Conservation (phyloP, 1,284 basidiomycete genomes). For the Marasmius oreades region DNA sequence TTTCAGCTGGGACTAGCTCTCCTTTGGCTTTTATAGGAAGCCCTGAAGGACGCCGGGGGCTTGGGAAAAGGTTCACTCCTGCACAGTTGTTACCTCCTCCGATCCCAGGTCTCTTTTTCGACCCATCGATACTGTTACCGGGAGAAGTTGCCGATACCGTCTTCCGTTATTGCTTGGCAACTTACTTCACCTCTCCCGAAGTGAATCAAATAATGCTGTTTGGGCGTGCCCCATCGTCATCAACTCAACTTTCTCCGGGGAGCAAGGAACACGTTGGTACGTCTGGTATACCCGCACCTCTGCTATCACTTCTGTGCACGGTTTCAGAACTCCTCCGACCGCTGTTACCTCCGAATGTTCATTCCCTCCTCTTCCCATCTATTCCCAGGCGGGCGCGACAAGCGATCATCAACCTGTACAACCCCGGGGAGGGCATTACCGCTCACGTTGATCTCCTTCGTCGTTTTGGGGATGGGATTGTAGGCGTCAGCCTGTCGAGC, state of each 20-base stretch:
- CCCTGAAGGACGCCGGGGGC: background rate
- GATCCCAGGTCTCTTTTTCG: constrained; percentile 63
- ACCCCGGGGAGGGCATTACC: constrained; percentile 75
- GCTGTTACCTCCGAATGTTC: constrained; percentile 40
- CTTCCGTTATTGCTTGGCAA: constrained; percentile 48
- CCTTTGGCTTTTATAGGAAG: background rate
- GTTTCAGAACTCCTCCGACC: constrained; percentile 47
- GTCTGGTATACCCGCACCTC: constrained; percentile 49
- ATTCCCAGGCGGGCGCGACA: constrained; percentile 54
- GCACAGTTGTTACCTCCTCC: constrained; percentile 31
- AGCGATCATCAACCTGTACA: constrained; percentile 77
- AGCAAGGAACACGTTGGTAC: constrained; percentile 18
- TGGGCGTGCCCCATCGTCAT: constrained; percentile 37
- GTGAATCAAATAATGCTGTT: constrained; percentile 81
- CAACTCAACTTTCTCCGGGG: constrained; percentile 14
- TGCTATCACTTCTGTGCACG: constrained; percentile 48
- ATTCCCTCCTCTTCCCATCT: constrained; percentile 51
- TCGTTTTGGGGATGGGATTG: constrained; percentile 77
- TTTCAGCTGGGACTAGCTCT: background rate
- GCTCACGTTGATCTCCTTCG: constrained; percentile 75
- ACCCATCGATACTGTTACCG: constrained; percentile 49
- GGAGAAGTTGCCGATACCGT: constrained; percentile 46
- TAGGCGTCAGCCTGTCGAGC: constrained; percentile 72
- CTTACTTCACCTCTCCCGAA: constrained; percentile 49
- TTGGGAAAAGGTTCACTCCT: background rate